A percentile compares a stretch with the other conserved stretches of the same genome.
phyloP scores from a whole-genome alignment of 1,284 basidiomycete genomes.

The Amylostereum chailletii region DNA sequence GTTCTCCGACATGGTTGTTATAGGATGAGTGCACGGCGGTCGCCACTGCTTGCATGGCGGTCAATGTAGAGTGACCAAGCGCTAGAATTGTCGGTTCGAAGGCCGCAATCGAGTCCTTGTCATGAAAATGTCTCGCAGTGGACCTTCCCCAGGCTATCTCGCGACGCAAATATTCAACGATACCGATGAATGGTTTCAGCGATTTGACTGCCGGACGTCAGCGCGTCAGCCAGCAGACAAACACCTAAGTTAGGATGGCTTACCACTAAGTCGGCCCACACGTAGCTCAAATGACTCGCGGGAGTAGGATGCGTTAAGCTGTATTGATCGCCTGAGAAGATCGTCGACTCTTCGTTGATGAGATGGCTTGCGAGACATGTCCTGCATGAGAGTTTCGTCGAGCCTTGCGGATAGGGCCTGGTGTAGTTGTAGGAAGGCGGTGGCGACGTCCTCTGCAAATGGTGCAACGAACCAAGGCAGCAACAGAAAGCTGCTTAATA shows the following conservation, averaged over 20 bases:
- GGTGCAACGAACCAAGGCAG: conserved; percentile 34
- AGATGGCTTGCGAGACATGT: background rate
- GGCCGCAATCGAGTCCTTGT: conserved; percentile 13
- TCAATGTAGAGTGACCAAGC: conserved; percentile 27
- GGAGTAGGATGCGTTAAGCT: conserved; percentile 33
- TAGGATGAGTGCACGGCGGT: conserved; percentile 26
- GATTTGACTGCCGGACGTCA: conserved; percentile 26
- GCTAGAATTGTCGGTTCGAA: conserved; percentile 24
- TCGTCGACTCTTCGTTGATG: conserved; percentile 9
- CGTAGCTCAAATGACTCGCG: conserved; percentile 40
- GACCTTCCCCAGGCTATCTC: conserved; percentile 39
- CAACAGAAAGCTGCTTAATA: conserved; percentile 30
- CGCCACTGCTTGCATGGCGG: conserved; percentile 27
- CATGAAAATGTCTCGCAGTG: conserved; percentile 13
- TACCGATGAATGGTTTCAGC: conserved; percentile 35
- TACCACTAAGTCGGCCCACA: conserved; percentile 35
- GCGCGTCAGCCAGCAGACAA: too few relatives aligned
- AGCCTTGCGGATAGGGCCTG: conserved; percentile 26
- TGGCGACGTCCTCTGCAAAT: conserved; percentile 32
- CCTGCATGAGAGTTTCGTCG: conserved; percentile 19
- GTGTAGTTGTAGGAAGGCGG: conserved; percentile 26
- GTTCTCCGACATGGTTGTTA: conserved; percentile 13
- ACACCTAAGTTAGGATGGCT: conserved; percentile 10
- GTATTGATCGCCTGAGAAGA: conserved; percentile 29
- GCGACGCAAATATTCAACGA: conserved; percentile 34